Evolutionary conservation across 306 rosid species (phyloP).

Genomic region (Abrus precatorius): DNA sequence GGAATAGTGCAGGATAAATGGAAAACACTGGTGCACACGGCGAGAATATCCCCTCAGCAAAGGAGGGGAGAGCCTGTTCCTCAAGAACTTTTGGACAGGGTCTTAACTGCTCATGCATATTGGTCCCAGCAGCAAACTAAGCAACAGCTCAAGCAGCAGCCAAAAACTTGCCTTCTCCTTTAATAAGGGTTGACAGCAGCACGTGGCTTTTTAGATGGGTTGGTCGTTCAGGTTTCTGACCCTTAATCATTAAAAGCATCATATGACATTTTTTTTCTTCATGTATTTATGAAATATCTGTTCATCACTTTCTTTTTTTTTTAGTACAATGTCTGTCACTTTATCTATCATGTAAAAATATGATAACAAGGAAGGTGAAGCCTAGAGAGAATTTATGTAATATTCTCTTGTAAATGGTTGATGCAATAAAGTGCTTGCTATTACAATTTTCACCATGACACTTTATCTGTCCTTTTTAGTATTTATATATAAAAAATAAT

Average conservation of each 20-base stretch:
- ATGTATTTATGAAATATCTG: constrained; percentile 46
- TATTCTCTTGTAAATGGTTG: constrained; percentile 53
- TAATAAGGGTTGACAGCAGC: constrained; percentile 17
- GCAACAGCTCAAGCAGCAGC: constrained; percentile 59
- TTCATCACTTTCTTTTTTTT: background rate
- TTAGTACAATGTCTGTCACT: constrained; percentile 23
- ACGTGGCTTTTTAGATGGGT: constrained; percentile 6
- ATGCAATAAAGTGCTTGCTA: constrained; percentile 52
- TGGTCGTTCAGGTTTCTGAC: constrained; percentile 47
- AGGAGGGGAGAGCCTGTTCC: constrained; percentile 92
- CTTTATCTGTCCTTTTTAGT: background rate
- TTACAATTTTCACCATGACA: constrained; percentile 13
- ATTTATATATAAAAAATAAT: too few relatives aligned
- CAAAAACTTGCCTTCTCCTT: constrained; percentile 50
- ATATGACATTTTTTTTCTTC: constrained; percentile 14
- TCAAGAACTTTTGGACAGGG: constrained; percentile 84
- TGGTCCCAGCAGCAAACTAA: constrained; percentile 83
- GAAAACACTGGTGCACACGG: constrained; percentile 91
- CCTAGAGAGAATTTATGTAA: constrained; percentile 46
- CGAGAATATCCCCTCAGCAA: constrained; percentile 80
- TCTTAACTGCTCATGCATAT: constrained; percentile 69
- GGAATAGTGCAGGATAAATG: constrained; percentile 75
- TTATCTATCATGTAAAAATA: constrained; percentile 44
- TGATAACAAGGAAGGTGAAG: constrained; percentile 43
- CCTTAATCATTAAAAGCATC: background rate